These are phyloP conservation scores for Hypoxylon sp. DNA, from an alignment of 2,329 filamentous ascomycete genomes.

Conservation along the genomic window DNA sequence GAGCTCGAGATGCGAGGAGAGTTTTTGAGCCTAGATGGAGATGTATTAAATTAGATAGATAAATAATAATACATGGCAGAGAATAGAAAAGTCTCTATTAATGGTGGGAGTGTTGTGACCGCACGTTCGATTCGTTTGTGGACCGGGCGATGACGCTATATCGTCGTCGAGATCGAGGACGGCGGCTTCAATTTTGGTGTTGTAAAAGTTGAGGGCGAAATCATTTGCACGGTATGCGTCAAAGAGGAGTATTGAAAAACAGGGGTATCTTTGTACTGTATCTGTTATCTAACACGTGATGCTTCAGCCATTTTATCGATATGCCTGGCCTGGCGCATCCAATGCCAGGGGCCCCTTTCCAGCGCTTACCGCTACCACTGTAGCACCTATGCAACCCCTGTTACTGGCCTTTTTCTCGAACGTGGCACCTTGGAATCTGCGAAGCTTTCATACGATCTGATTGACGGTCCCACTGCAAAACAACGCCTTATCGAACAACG, in stretches of 20 bases:
- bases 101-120: constrained; percentile 3
- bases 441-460: constrained; percentile 37
- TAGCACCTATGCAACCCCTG: constrained; percentile 48
- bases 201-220: constrained; percentile 29
- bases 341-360: constrained; percentile 12
- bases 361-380: constrained; percentile 4
- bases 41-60: constrained; percentile 27
- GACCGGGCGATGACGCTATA: constrained; percentile 21
- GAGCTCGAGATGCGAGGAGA: background rate
- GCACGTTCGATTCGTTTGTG: constrained; percentile 21
- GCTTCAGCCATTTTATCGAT: constrained; percentile 17
- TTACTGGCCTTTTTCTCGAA: constrained; percentile 57
- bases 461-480: constrained; percentile 1
- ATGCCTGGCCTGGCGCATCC: constrained; percentile 7
- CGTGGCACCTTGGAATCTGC: constrained; percentile 64
- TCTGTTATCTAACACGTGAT: constrained; percentile 27
- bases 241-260: constrained; percentile 29
- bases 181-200: constrained; percentile 26
- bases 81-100: background rate
- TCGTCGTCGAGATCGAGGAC: constrained; percentile 9
- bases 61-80: constrained; percentile 23
- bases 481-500: constrained; percentile 14
- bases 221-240: constrained; percentile 20
- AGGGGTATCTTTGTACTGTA: constrained; percentile 2
- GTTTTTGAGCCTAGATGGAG: background rate